Evolutionary conservation across 2,329 filamentous ascomycete species (phyloP).

Genomic region (Teratosphaeria epicoccoides): DNA sequence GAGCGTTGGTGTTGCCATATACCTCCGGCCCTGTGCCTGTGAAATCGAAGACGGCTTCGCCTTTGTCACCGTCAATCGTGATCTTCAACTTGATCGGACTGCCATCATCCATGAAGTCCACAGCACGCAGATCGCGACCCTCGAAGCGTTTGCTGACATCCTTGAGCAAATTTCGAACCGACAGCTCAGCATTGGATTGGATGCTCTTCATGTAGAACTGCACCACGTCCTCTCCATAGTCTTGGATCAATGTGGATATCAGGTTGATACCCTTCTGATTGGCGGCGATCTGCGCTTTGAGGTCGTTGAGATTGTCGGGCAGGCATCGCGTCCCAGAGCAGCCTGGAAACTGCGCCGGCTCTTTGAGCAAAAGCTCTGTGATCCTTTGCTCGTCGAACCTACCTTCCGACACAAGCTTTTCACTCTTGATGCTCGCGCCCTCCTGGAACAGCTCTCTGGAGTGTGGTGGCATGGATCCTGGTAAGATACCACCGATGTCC

Average conservation of each 20-base stretch:
- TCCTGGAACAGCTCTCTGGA: conserved; percentile 51
- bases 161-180: conserved; percentile 64
- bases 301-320: conserved; percentile 72
- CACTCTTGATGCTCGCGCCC: conserved; percentile 45
- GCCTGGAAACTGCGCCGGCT: conserved; percentile 63
- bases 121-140: conserved; percentile 59
- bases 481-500: conserved; percentile 73
- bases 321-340: conserved; percentile 71
- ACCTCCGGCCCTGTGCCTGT: conserved; percentile 62
- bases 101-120: conserved; percentile 82
- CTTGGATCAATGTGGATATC: conserved; percentile 62
- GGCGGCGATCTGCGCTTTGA: conserved; percentile 77
- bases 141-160: conserved; percentile 58
- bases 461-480: conserved; percentile 73
- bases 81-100: conserved; percentile 66
- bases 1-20: conserved; percentile 63
- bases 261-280: conserved; percentile 77
- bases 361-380: conserved; percentile 54
- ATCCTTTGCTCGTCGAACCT: conserved; percentile 70
- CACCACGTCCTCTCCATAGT: conserved; percentile 67
- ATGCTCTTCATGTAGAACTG: conserved; percentile 78
- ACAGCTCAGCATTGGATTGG: conserved; percentile 67
- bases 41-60: conserved; percentile 70
- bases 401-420: conserved; percentile 64
- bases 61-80: conserved; percentile 61